Conservation (phyloP, 257 asterid genomes). For the Osmanthus fragrans region DNA sequence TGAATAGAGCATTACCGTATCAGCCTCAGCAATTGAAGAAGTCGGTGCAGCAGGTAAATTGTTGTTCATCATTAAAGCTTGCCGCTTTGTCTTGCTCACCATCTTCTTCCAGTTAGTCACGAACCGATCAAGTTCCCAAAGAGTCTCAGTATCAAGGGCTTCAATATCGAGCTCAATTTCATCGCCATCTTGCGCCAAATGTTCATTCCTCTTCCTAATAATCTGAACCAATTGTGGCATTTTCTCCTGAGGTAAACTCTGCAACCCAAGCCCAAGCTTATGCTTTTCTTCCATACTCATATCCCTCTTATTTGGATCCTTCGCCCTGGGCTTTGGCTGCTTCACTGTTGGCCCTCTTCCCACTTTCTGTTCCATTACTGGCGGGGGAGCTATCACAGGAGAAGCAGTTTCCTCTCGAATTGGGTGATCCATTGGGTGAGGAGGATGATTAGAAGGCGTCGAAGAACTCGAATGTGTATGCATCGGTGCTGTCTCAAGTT, state of each 20-base stretch:
- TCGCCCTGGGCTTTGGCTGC: slow-evolving; percentile 93
- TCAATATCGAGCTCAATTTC: slow-evolving; percentile 98
- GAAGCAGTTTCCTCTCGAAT: slow-evolving; percentile 39
- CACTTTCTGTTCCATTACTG: slow-evolving; percentile 35
- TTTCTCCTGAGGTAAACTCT: slow-evolving; percentile 89
- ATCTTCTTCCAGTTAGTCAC: slow-evolving; percentile 96
- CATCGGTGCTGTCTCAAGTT: slow-evolving; percentile 38
- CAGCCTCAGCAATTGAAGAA: slow-evolving; percentile 49
- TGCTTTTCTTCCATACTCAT: slow-evolving; percentile 96
- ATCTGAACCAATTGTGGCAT: slow-evolving; percentile 92
- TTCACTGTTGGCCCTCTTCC: slow-evolving; percentile 37
- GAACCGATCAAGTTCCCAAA: slow-evolving; percentile 96
- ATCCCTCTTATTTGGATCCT: slow-evolving; percentile 82
- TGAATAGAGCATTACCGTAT: slow-evolving; percentile 43
- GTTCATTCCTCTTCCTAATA: slow-evolving; percentile 81
- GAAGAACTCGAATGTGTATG: slow-evolving; percentile 87
- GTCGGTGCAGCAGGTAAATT: slow-evolving; percentile 34
- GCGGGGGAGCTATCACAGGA: slow-evolving; percentile 56
- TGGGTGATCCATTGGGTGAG: slow-evolving; percentile 22
- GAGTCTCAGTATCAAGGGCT: slow-evolving; percentile 89
- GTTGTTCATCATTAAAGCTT: slow-evolving; percentile 59
- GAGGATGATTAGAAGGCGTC: slow-evolving; percentile 44
- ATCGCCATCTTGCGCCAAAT: slow-evolving; percentile 92
- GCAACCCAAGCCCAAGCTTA: slow-evolving; percentile 88
- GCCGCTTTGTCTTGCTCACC: slow-evolving; percentile 92